Evolutionary conservation across 345 rosid species (phyloP).

Genomic region (Eucalyptus coolabah): DNA sequence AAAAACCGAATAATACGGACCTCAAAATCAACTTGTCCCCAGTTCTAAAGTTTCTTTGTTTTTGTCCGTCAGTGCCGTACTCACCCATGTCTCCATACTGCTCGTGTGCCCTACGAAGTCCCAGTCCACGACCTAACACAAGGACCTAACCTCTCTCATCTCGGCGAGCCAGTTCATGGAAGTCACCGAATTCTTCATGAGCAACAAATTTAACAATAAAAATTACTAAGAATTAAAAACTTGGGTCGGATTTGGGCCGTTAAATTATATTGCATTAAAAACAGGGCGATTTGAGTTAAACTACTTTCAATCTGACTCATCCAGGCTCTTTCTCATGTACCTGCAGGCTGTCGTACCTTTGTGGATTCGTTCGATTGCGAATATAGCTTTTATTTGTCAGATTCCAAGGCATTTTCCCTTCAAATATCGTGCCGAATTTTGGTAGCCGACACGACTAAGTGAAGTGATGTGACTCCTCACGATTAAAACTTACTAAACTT

Average conservation of each 20-base stretch:
- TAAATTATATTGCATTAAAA: not conserved
- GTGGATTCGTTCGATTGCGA: not conserved
- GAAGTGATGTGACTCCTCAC: not conserved
- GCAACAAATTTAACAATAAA: not conserved
- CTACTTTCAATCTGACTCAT: not conserved
- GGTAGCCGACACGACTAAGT: not conserved
- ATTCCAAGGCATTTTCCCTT: not conserved
- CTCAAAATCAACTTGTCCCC: not conserved
- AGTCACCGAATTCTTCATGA: not conserved
- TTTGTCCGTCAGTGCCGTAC: not conserved
- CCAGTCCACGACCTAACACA: not conserved
- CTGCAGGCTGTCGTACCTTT: not conserved
- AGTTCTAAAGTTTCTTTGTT: not conserved
- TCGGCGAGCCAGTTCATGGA: not conserved
- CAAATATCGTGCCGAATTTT: too few relatives aligned
- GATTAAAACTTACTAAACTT: not conserved
- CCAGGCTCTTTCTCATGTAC: not conserved
- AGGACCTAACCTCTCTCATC: not conserved
- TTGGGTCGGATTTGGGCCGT: not conserved
- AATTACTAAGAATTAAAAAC: not conserved
- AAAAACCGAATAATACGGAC: not conserved
- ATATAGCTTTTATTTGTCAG: not conserved
- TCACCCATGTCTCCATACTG: not conserved
- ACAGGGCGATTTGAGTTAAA: rapidly evolving
- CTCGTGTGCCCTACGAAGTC: not conserved